Percentiles rank a stretch among this genome's conserved stretches.
These are phyloP conservation scores for Penicillium maclennaniae DNA, from an alignment of 495 filamentous ascomycete genomes.

Conservation along the genomic window DNA sequence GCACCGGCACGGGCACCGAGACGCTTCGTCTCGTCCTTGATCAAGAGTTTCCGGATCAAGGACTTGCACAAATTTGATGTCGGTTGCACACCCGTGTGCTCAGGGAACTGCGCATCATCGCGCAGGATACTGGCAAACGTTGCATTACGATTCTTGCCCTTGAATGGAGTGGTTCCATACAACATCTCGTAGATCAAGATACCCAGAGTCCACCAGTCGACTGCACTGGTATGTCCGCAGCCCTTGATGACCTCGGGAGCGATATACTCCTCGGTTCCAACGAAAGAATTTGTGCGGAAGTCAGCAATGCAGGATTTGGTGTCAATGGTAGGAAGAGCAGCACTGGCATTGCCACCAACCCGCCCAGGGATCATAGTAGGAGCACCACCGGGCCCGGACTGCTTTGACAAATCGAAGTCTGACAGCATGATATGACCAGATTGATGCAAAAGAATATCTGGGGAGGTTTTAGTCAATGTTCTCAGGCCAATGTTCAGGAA, in stretches of 20 bases:
- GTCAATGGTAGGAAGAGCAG: constrained; percentile 87
- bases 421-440: constrained; percentile 99
- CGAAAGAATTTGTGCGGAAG: constrained; percentile 97
- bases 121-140: constrained; percentile 97
- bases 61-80: constrained; percentile 95
- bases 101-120: constrained; percentile 93
- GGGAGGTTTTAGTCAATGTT: constrained; percentile 3
- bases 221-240: constrained; percentile 94
- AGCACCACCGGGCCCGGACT: constrained; percentile 92
- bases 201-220: constrained; percentile 98
- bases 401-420: constrained; percentile 97
- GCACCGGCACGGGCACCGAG: constrained; percentile 93
- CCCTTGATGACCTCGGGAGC: constrained; percentile 98
- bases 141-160: constrained; percentile 96
- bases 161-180: constrained; percentile 98
- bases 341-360: constrained; percentile 68
- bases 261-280: constrained; percentile 98
- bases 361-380: constrained; percentile 95
- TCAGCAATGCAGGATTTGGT: constrained; percentile 98
- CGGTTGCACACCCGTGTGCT: constrained; percentile 75
- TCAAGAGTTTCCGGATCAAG: constrained; percentile 90
- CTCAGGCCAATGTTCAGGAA: not conserved
- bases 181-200: constrained; percentile 98
- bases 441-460: constrained; percentile 96
- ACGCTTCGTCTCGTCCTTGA: constrained; percentile 95